Conservation (phyloP, 2,329 filamentous ascomycete species). For the Venturia carpophila region DNA sequence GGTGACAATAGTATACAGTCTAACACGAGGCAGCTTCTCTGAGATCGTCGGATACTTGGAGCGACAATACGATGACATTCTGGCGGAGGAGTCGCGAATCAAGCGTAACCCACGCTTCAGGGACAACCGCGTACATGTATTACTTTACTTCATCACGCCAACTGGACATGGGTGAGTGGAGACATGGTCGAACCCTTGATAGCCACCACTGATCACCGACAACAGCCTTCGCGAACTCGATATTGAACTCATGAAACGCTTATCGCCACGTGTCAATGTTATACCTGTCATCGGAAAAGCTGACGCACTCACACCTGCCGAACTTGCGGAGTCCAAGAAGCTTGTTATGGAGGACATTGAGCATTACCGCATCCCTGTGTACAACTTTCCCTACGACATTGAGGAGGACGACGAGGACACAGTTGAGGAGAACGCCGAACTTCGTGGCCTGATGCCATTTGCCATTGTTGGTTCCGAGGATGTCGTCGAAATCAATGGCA, state of each 20-base stretch:
- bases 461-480: constrained; percentile 98
- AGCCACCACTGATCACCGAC: constrained; percentile 20
- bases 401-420: constrained; percentile 99
- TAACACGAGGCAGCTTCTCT: constrained; percentile 60
- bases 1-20: constrained; percentile 14
- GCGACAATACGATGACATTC: constrained; percentile 98
- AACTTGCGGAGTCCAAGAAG: constrained; percentile 98
- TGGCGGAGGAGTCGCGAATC: constrained; percentile 98
- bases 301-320: constrained; percentile 90
- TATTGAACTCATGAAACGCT: constrained; percentile 98
- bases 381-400: constrained; percentile 99
- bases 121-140: constrained; percentile 95
- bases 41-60: constrained; percentile 98
- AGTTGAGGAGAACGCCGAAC: constrained; percentile 96
- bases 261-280: constrained; percentile 95
- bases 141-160: constrained; percentile 98
- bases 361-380: constrained; percentile 98
- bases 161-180: constrained; percentile 77
- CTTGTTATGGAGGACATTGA: constrained; percentile 99
- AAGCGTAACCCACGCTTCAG: constrained; percentile 99
- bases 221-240: constrained; percentile 90
- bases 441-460: constrained; percentile 96
- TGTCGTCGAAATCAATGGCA: constrained; percentile 84
- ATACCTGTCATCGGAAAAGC: constrained; percentile 98
- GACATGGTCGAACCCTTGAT: background rate